Evolutionary conservation across 169 alveolate genomes (phyloP).

Genomic region (Prorocentrum cordatum): DNA sequence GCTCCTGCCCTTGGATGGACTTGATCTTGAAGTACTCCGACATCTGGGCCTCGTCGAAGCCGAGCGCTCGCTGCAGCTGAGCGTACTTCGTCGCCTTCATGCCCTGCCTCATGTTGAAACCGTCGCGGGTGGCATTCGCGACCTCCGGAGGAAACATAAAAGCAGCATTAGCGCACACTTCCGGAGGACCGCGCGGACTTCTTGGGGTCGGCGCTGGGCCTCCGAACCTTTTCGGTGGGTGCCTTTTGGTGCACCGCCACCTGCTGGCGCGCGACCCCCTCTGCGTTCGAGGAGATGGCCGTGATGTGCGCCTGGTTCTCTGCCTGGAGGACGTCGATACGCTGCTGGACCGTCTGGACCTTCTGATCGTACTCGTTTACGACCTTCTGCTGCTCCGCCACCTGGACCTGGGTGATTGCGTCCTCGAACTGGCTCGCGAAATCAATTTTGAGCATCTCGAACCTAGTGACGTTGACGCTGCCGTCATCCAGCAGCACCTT

Average conservation of each 20-base stretch:
- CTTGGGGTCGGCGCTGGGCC: too few species aligned
- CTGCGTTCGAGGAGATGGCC: neutral
- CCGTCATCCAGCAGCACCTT: neutral
- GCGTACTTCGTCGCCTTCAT: too few species aligned
- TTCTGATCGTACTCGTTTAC: neutral
- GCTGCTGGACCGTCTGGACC: neutral
- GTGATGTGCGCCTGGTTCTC: neutral
- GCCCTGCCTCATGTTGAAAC: neutral
- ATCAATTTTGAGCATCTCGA: neutral
- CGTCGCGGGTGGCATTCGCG: neutral
- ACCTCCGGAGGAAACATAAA: too few species aligned
- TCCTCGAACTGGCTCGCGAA: neutral
- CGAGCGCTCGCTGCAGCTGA: too few species aligned
- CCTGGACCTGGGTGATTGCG: conserved; percentile 1
- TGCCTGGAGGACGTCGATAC: neutral
- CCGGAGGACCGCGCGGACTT: too few species aligned
- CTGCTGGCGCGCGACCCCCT: neutral
- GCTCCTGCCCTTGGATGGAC: too few species aligned
- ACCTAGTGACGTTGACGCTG: neutral
- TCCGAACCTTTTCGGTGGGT: too few species aligned
- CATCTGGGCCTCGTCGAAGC: too few species aligned
- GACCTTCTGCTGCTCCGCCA: conserved; percentile 25
- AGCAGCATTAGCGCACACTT: too few species aligned
- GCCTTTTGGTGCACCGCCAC: too few species aligned
- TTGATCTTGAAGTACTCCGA: too few species aligned